A percentile compares a stretch with the other conserved stretches of the same genome.
These are phyloP conservation scores for Mortierella sp. DNA, from an alignment of 371 early-diverging fungal genomes.

Conservation along the genomic window DNA sequence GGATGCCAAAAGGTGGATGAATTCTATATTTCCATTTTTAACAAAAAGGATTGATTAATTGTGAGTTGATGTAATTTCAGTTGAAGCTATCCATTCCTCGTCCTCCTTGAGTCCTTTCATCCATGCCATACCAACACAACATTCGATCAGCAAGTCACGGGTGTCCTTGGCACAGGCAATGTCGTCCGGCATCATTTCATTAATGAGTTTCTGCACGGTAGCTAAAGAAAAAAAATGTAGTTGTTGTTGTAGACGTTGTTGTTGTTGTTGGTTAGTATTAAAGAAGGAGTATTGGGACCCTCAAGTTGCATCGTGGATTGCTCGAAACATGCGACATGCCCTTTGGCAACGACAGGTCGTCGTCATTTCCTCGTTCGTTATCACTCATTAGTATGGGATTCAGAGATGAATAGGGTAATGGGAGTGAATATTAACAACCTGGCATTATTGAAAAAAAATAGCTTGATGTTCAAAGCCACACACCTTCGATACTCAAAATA, in stretches of 20 bases:
- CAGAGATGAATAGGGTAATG: background rate
- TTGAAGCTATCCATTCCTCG: background rate
- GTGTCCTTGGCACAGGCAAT: constrained; percentile 95
- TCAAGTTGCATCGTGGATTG: background rate
- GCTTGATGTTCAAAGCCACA: background rate
- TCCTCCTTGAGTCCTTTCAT: background rate
- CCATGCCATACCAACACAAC: constrained; percentile 84
- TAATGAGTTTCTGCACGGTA: constrained; percentile 97
- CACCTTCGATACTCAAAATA: background rate
- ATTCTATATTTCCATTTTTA: constrained; percentile 81
- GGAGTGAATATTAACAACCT: background rate
- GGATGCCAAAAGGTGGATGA: constrained; percentile 93
- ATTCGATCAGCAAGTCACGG: constrained; percentile 93
- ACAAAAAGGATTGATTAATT: background rate
- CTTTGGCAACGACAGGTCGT: constrained; percentile 91
- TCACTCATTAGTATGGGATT: constrained; percentile 73
- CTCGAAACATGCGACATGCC: constrained; percentile 49
- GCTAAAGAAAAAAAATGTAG: constrained; percentile 65
- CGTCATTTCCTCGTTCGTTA: constrained; percentile 79
- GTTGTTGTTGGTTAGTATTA: background rate
- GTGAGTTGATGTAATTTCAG: background rate
- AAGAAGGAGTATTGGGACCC: too few relatives aligned
- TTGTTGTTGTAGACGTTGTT: background rate
- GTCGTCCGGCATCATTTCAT: constrained; percentile 93
- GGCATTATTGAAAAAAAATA: background rate